phyloP scores from a whole-genome alignment of 495 filamentous ascomycete genomes.

The Trichoderma asperelloides region DNA sequence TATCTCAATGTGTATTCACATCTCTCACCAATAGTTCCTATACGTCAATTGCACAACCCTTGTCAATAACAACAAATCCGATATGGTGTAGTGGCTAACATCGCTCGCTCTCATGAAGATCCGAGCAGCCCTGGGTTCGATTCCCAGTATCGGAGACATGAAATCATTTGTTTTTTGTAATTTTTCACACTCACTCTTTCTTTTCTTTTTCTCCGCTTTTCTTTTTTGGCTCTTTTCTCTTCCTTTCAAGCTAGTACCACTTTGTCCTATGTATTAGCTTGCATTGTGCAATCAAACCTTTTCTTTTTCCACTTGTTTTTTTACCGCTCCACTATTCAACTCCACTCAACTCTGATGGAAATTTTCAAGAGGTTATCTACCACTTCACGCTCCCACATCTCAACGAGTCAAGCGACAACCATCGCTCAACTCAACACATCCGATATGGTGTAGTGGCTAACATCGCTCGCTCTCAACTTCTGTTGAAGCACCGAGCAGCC shows the following conservation, averaged over 20 bases:
- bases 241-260: no score
- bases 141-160: constrained; percentile 1
- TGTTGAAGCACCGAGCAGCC: not conserved
- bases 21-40: not conserved
- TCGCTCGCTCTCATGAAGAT: constrained; percentile 6
- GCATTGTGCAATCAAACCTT: no score
- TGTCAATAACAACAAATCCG: constrained; percentile 1
- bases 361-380: not conserved
- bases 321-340: no score
- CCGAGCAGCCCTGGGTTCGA: constrained; percentile 9
- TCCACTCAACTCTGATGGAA: no score
- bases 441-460: constrained; percentile 6
- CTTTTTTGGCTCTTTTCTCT: no score
- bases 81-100: constrained; percentile 5
- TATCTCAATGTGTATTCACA: no score
- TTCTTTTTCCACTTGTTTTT: no score
- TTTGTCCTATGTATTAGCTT: no score
- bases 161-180: not conserved
- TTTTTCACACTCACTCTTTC: not conserved
- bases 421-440: not conserved
- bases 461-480: constrained; percentile 9
- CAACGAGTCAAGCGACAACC: constrained; percentile 4
- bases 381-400: not conserved
- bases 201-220: no score
- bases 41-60: not conserved